These are phyloP conservation scores for Pyrenula massariospora DNA, from an alignment of 495 filamentous ascomycete genomes.

Conservation along the genomic window DNA sequence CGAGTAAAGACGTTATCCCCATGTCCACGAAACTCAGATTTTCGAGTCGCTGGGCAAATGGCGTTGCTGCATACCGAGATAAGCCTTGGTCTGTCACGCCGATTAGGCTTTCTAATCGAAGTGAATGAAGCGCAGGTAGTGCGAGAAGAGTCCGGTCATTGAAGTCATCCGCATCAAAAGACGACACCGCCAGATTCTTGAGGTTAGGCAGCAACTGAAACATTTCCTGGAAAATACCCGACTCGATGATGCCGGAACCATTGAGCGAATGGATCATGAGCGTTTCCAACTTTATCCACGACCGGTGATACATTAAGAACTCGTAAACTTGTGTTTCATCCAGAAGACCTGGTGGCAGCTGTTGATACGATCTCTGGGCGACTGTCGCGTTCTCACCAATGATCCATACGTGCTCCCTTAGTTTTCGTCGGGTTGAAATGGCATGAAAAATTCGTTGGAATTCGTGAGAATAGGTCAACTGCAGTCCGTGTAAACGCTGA, in stretches of 20 bases:
- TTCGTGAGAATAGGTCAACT: slow-evolving; percentile 56
- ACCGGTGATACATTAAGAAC: slow-evolving; percentile 58
- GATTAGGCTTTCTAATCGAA: slow-evolving; percentile 64
- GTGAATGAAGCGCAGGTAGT: slow-evolving; percentile 59
- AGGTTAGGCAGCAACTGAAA: slow-evolving; percentile 58
- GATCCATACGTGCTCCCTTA: slow-evolving; percentile 76
- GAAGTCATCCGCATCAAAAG: slow-evolving; percentile 60
- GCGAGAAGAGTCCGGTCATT: slow-evolving; percentile 56
- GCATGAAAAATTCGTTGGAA: slow-evolving; percentile 70
- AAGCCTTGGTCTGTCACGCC: slow-evolving; percentile 73
- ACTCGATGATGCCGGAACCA: slow-evolving; percentile 47
- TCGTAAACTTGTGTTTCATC: slow-evolving; percentile 49
- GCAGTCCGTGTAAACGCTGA: slow-evolving; percentile 60
- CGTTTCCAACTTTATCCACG: slow-evolving; percentile 62
- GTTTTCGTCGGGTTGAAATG: slow-evolving; percentile 57
- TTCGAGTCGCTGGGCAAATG: slow-evolving; percentile 40
- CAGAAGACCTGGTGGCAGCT: slow-evolving; percentile 40
- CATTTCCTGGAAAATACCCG: slow-evolving; percentile 54
- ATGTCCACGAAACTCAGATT: slow-evolving; percentile 55
- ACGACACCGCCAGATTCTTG: slow-evolving; percentile 62
- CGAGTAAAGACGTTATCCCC: slow-evolving; percentile 51
- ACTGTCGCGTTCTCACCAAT: slow-evolving; percentile 39
- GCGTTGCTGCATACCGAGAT: slow-evolving; percentile 52
- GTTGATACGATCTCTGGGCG: slow-evolving; percentile 28
- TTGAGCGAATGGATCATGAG: slow-evolving; percentile 58